Evolutionary conservation across 2,329 filamentous ascomycete species (phyloP).

Genomic region (Tolypocladium ophioglossoides): DNA sequence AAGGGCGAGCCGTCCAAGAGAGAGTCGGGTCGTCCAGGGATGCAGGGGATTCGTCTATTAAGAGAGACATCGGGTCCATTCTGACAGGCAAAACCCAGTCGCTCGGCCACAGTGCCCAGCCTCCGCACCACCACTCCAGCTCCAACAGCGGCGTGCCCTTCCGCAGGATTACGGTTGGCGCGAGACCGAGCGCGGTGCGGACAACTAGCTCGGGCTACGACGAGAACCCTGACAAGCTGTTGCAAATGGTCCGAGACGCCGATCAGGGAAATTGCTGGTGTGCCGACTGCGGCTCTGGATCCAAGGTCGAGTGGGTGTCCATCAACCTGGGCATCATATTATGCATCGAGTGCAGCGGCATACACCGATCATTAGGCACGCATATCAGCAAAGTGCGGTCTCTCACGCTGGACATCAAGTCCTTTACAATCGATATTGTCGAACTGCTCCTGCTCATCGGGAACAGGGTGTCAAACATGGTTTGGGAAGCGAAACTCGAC

Average conservation of each 20-base stretch:
- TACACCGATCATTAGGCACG: slow-evolving; percentile 89
- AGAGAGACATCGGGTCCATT: slow-evolving; percentile 84
- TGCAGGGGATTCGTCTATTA: slow-evolving; percentile 45
- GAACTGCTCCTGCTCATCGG: slow-evolving; percentile 86
- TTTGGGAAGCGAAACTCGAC: slow-evolving; percentile 87
- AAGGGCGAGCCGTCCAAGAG: slow-evolving; percentile 57
- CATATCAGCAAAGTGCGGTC: slow-evolving; percentile 97
- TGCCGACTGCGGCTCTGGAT: slow-evolving; percentile 83
- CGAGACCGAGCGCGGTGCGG: slow-evolving; percentile 63
- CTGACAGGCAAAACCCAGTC: slow-evolving; percentile 86
- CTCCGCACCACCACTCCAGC: slow-evolving; percentile 36
- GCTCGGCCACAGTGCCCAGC: slow-evolving; percentile 42
- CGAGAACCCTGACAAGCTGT: slow-evolving; percentile 73
- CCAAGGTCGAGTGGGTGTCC: slow-evolving; percentile 97
- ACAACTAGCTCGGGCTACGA: slow-evolving; percentile 63
- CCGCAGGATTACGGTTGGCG: slow-evolving; percentile 84
- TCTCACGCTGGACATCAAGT: slow-evolving; percentile 87
- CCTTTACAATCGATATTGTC: slow-evolving; percentile 94
- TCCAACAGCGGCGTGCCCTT: slow-evolving; percentile 48
- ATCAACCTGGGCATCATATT: slow-evolving; percentile 95
- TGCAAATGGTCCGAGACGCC: slow-evolving; percentile 78
- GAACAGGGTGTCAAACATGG: slow-evolving; percentile 90
- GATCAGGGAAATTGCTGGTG: slow-evolving; percentile 92
- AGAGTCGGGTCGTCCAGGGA: slow-evolving; percentile 29
- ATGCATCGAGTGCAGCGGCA: slow-evolving; percentile 96